Evolutionary conservation across 2,329 filamentous ascomycete genomes (phyloP).

Genomic region (Aspergillus udagawae): DNA sequence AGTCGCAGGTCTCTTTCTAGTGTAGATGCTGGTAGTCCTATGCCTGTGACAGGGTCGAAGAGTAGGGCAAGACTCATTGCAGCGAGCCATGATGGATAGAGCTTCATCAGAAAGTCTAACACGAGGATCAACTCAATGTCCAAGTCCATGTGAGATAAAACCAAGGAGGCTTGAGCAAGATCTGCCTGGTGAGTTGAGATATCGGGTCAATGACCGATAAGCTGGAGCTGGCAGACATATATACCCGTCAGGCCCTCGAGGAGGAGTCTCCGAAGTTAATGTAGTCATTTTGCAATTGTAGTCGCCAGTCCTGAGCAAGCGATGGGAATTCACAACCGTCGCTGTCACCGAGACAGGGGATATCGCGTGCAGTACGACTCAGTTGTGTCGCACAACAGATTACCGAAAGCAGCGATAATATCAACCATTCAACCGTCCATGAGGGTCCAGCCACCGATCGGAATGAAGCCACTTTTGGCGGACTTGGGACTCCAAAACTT

Average conservation of each 20-base stretch:
- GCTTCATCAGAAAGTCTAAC: not conserved
- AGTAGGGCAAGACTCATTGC: conserved; percentile 4
- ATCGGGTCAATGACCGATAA: not conserved
- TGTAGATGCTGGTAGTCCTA: conserved; percentile 11
- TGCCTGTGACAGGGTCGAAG: conserved; percentile 8
- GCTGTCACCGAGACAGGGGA: not conserved
- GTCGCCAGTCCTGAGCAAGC: not conserved
- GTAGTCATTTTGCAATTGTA: not conserved
- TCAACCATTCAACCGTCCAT: not conserved
- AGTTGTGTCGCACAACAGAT: conserved; percentile 2
- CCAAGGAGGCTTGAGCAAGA: too few species aligned
- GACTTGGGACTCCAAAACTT: not conserved
- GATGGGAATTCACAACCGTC: not conserved
- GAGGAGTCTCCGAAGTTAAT: not conserved
- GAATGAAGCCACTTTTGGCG: not conserved
- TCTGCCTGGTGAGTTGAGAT: too few species aligned
- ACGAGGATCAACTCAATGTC: not conserved
- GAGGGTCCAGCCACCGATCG: not conserved
- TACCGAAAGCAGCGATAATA: not conserved
- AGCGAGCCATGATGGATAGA: not conserved
- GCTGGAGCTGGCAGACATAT: not conserved
- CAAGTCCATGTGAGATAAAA: not conserved
- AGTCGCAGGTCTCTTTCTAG: conserved; percentile 15
- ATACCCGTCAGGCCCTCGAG: not conserved
- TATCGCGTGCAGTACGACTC: conserved; percentile 10